A percentile compares a stretch with the other conserved stretches of the same genome.
These are phyloP conservation scores for Chlorella sp. DNA, from an alignment of 139 green algal species.

Conservation along the genomic window DNA sequence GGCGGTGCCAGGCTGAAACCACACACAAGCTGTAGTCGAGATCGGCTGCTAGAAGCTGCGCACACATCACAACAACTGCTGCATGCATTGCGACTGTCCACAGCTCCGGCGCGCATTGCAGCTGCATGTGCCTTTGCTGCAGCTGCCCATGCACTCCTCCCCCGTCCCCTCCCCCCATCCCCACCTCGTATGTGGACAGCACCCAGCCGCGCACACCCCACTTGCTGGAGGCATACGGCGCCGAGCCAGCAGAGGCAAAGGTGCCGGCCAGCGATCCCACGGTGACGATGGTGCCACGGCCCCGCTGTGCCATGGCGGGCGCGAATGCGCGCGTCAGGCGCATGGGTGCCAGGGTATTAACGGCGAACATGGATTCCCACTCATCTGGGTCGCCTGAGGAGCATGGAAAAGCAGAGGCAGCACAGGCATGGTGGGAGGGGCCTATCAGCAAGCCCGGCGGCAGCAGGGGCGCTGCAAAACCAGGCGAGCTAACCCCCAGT, in stretches of 20 bases:
- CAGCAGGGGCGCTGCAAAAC: too few species aligned
- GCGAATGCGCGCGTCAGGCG: conserved; percentile 39
- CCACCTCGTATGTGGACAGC: conserved; percentile 35
- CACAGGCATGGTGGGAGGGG: too few species aligned
- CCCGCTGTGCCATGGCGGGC: conserved; percentile 40
- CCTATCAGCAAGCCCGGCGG: too few species aligned
- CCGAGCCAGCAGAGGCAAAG: conserved; percentile 24
- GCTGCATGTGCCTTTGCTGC: not conserved
- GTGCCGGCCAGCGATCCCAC: conserved; percentile 46
- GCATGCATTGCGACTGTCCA: too few species aligned
- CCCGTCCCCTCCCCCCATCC: not conserved
- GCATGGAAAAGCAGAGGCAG: too few species aligned
- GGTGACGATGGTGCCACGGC: conserved; percentile 50
- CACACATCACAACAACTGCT: too few species aligned
- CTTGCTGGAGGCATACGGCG: conserved; percentile 57
- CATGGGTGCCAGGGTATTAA: conserved; percentile 58
- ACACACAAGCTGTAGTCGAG: too few species aligned
- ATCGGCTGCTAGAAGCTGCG: too few species aligned
- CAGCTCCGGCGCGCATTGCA: too few species aligned
- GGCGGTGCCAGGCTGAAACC: too few species aligned
- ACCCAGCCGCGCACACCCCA: conserved; percentile 52
- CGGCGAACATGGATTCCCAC: not conserved
- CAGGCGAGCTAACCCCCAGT: too few species aligned
- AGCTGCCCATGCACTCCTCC: too few species aligned
- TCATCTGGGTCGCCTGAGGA: not conserved